Conservation (phyloP, 2,329 filamentous ascomycete genomes). For the Penicillium rolfsii region DNA sequence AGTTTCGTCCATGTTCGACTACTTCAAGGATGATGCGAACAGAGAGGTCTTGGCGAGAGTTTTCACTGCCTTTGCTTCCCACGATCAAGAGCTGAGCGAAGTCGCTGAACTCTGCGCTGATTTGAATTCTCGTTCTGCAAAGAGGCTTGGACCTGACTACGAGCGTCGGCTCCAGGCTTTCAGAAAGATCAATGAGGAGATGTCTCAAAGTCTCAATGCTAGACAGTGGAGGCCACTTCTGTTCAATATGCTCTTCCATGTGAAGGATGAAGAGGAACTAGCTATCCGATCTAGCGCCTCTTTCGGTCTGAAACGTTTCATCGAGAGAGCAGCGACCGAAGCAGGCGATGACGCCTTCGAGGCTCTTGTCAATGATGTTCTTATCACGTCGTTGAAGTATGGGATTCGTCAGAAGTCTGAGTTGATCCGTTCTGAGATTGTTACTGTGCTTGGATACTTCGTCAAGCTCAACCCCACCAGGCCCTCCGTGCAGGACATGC, state of each 20-base stretch:
- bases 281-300: conserved; percentile 83
- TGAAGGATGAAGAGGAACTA: conserved; percentile 84
- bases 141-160: conserved; percentile 82
- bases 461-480: conserved; percentile 72
- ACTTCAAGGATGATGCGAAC: conserved; percentile 81
- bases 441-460: conserved; percentile 77
- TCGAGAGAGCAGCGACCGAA: conserved; percentile 61
- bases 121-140: conserved; percentile 76
- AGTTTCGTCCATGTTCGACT: conserved; percentile 80
- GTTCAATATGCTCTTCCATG: conserved; percentile 86
- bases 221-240: conserved; percentile 85
- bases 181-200: conserved; percentile 66
- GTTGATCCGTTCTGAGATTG: conserved; percentile 78
- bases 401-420: conserved; percentile 80
- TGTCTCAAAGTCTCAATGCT: conserved; percentile 63
- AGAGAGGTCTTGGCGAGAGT: conserved; percentile 74
- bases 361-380: conserved; percentile 62
- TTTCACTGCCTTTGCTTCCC: conserved; percentile 69
- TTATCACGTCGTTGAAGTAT: conserved; percentile 75
- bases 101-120: conserved; percentile 73
- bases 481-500: conserved; percentile 73
- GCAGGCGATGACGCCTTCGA: conserved; percentile 54
- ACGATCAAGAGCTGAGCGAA: conserved; percentile 62
- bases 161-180: conserved; percentile 79
- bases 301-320: conserved; percentile 75